Percentiles rank a stretch among this genome's conserved stretches.
These are phyloP conservation scores for Colletotrichum nymphaeae DNA, from an alignment of 2,329 filamentous ascomycete species.

Conservation along the genomic window DNA sequence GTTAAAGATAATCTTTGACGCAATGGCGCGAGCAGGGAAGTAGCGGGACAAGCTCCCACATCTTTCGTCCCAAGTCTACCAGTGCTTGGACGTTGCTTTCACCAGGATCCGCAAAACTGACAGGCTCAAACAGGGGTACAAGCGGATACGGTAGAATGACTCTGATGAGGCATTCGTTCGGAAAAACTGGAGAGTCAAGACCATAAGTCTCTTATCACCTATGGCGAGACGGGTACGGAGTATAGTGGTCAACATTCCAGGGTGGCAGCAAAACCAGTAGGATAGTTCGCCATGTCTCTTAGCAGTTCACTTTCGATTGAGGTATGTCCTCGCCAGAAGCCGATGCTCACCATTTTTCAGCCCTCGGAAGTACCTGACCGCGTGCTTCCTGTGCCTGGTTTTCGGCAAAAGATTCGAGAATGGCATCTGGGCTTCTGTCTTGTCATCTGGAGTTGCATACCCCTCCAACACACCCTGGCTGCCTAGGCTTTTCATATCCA, in stretches of 20 bases:
- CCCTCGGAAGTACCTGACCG: constrained; percentile 12
- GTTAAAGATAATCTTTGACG: neutral
- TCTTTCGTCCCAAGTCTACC: constrained; percentile 30
- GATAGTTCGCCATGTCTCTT: neutral
- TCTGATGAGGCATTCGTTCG: neutral
- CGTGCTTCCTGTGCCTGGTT: constrained; percentile 20
- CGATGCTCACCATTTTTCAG: constrained; percentile 21
- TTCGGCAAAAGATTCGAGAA: constrained; percentile 25
- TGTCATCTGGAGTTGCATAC: constrained; percentile 25
- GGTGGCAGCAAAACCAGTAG: neutral
- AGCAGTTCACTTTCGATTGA: neutral
- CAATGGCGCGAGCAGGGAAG: neutral
- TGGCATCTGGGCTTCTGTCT: constrained; percentile 18
- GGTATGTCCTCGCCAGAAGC: constrained; percentile 19
- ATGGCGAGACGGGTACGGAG: neutral
- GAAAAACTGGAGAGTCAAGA: neutral
- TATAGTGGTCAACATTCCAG: neutral
- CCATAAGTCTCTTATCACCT: neutral
- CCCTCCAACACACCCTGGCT: constrained; percentile 30
- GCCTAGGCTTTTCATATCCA: constrained; percentile 23
- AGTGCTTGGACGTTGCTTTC: constrained; percentile 26
- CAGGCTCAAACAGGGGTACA: constrained; percentile 23
- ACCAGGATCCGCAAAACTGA: constrained; percentile 30
- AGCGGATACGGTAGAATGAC: constrained; percentile 25
- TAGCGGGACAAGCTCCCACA: constrained; percentile 2